A percentile compares a stretch with the other conserved stretches of the same genome.
Conservation (phyloP, 768 basidiomycete species). For the Tephrocybe rancida region DNA sequence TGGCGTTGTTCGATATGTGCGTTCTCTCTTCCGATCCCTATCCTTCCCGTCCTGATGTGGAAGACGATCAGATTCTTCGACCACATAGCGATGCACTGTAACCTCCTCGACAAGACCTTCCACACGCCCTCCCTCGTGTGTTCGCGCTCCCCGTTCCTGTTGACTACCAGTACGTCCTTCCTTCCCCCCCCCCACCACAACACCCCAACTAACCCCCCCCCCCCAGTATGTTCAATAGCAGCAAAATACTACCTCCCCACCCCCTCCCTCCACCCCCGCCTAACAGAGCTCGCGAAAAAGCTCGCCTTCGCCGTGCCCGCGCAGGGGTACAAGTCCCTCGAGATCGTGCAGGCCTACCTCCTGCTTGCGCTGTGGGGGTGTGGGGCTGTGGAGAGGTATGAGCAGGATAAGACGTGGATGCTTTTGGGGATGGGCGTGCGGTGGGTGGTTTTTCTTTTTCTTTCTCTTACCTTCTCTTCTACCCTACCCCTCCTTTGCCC, state of each 20-base stretch:
- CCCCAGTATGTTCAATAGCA: constrained; percentile 89
- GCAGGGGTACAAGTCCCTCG: constrained; percentile 88
- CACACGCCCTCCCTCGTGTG: constrained; percentile 95
- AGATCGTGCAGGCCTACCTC: constrained; percentile 94
- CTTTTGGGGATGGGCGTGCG: constrained; percentile 85
- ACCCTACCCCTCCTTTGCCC: too few species aligned
- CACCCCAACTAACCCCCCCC: not conserved
- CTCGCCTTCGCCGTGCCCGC: constrained; percentile 88
- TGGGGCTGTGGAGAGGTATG: constrained; percentile 94
- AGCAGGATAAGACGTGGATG: constrained; percentile 95
- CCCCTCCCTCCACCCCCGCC: constrained; percentile 77
- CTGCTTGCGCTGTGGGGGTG: constrained; percentile 89
- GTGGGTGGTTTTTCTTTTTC: constrained; percentile 39
- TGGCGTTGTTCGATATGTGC: constrained; percentile 88
- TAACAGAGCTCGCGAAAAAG: constrained; percentile 83
- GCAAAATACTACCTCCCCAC: constrained; percentile 85
- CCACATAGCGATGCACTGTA: constrained; percentile 79
- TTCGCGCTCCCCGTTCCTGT: constrained; percentile 90
- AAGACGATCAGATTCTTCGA: constrained; percentile 62
- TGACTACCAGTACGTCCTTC: constrained; percentile 78
- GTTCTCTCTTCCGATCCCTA: constrained; percentile 29
- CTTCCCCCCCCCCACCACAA: constrained; percentile 6
- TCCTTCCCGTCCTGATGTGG: not conserved
- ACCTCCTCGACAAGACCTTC: constrained; percentile 82
- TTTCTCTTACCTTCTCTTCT: too few species aligned